Conservation (phyloP, 805 yeast species). For the Starmera pachycereana region DNA sequence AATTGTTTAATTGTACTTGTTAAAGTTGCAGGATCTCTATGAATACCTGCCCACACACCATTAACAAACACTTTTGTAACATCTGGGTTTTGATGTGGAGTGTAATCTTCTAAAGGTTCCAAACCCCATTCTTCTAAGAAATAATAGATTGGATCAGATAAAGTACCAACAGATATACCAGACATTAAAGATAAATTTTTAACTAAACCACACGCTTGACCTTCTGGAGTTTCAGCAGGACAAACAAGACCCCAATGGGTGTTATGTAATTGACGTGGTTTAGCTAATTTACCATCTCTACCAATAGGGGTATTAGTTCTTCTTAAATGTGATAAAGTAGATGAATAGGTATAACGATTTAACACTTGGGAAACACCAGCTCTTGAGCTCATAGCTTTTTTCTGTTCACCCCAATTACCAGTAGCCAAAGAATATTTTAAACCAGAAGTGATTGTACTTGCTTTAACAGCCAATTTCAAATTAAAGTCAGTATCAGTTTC, state of each 20-base stretch:
- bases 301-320: constrained; percentile 99
- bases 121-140: constrained; percentile 98
- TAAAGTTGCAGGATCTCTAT: constrained; percentile 88
- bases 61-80: constrained; percentile 93
- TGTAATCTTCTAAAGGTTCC: constrained; percentile 94
- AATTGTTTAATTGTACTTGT: constrained; percentile 84
- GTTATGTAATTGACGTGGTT: constrained; percentile 97
- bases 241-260: constrained; percentile 99
- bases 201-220: constrained; percentile 99
- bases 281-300: constrained; percentile 97
- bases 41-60: constrained; percentile 99
- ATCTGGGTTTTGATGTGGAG: constrained; percentile 83
- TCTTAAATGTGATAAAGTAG: constrained; percentile 97
- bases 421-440: constrained; percentile 96
- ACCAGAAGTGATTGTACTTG: constrained; percentile 95
- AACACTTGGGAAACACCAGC: constrained; percentile 99
- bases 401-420: constrained; percentile 99
- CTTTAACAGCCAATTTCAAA: constrained; percentile 91
- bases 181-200: constrained; percentile 95
- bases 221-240: constrained; percentile 99
- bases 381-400: constrained; percentile 96
- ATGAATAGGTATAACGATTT: constrained; percentile 95
- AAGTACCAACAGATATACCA: constrained; percentile 94
- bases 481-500: constrained; percentile 97
- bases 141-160: constrained; percentile 89